Conservation (phyloP, 257 asterid genomes). For the Lycium barbarum region DNA sequence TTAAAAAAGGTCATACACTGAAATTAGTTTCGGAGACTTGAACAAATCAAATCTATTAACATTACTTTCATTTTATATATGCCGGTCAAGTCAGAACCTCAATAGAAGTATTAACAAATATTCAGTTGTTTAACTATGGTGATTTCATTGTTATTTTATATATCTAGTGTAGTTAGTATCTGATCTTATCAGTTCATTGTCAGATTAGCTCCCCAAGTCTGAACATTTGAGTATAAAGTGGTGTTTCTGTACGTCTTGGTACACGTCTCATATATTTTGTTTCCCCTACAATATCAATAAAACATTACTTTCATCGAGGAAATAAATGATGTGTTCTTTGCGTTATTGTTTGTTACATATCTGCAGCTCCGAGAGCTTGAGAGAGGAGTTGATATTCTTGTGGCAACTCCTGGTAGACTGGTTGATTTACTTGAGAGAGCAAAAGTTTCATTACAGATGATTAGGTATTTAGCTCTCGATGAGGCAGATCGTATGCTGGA, state of each 20-base stretch:
- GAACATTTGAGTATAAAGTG: neutral
- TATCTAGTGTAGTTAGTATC: neutral
- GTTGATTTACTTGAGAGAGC: slow-evolving; percentile 97
- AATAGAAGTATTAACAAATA: neutral
- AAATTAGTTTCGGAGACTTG: neutral
- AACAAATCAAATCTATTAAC: slow-evolving; percentile 3
- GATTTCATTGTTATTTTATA: neutral
- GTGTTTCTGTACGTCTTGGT: neutral
- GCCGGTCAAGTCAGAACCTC: neutral
- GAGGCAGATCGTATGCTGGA: slow-evolving; percentile 97
- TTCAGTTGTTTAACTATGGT: neutral
- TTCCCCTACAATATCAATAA: neutral
- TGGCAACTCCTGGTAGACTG: slow-evolving; percentile 94
- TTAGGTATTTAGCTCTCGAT: slow-evolving; percentile 87
- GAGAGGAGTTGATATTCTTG: slow-evolving; percentile 94
- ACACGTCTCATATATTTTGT: neutral
- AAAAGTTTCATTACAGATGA: slow-evolving; percentile 78
- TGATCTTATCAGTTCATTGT: neutral
- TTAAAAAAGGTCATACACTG: neutral
- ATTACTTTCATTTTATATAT: neutral
- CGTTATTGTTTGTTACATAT: slow-evolving; percentile 23
- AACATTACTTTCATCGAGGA: neutral
- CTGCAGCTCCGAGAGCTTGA: slow-evolving; percentile 85
- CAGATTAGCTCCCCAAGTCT: neutral
- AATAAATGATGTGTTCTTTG: slow-evolving; percentile 27